These are phyloP conservation scores for Periconia macrospinosa DNA, from an alignment of 2,329 filamentous ascomycete genomes.

Conservation along the genomic window DNA sequence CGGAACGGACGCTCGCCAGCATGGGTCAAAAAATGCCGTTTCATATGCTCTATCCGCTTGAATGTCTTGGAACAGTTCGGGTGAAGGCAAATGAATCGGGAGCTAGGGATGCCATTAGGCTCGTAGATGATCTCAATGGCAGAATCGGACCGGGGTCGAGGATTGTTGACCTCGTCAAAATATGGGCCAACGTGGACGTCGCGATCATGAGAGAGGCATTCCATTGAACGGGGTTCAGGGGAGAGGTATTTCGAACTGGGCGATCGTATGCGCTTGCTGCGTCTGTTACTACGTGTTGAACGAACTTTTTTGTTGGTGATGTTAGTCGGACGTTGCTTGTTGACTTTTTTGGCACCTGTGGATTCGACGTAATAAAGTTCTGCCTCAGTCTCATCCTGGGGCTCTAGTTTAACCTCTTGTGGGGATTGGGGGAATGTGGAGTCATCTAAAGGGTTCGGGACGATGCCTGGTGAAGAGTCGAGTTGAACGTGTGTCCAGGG, in stretches of 20 bases:
- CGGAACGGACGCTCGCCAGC: conserved; percentile 4
- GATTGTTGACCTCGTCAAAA: too few relatives aligned
- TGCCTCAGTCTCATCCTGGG: conserved; percentile 17
- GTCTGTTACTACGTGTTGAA: neutral
- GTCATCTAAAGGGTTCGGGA: conserved; percentile 17
- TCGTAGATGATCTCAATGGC: too few relatives aligned
- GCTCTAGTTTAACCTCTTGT: conserved; percentile 27
- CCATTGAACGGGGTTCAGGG: too few relatives aligned
- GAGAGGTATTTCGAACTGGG: conserved; percentile 1
- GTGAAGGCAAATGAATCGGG: too few relatives aligned
- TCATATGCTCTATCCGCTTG: neutral
- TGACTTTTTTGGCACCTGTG: conserved; percentile 28
- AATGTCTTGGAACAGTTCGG: too few relatives aligned
- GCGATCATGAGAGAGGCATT: too few relatives aligned
- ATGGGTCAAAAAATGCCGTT: neutral
- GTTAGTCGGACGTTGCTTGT: conserved; percentile 17
- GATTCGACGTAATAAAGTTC: conserved; percentile 18
- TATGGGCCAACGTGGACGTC: too few relatives aligned
- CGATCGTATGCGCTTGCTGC: conserved; percentile 6
- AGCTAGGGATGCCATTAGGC: too few relatives aligned
- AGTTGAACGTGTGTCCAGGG: conserved; percentile 14
- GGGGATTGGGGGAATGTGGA: conserved; percentile 20
- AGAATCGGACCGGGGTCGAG: too few relatives aligned
- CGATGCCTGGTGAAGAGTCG: conserved; percentile 12
- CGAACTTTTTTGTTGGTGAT: conserved; percentile 8